A percentile compares a stretch with the other conserved stretches of the same genome.
phyloP scores from a whole-genome alignment of 495 filamentous ascomycete genomes.

The Baudoinia panamericana region DNA sequence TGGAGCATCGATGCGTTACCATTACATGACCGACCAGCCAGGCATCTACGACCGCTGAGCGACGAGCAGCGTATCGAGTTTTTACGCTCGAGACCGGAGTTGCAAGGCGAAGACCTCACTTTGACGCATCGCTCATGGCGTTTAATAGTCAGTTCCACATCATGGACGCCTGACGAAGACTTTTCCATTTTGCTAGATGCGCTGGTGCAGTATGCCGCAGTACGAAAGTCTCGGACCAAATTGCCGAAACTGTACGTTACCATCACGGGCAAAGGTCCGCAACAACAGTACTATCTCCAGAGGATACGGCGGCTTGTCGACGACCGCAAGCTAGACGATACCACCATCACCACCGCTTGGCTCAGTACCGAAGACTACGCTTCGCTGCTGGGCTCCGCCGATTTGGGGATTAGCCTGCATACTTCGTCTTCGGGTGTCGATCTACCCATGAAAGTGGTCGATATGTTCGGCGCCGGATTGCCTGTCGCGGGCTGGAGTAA shows the following conservation, averaged over 20 bases:
- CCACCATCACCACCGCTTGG: conserved; percentile 70
- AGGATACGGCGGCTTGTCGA: conserved; percentile 45
- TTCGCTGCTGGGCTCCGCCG: conserved; percentile 68
- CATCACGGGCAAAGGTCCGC: conserved; percentile 87
- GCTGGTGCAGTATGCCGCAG: conserved; percentile 52
- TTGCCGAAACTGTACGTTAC: conserved; percentile 63
- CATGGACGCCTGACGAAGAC: conserved; percentile 95
- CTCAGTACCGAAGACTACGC: conserved; percentile 75
- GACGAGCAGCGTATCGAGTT: conserved; percentile 41
- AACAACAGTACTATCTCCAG: conserved; percentile 60
- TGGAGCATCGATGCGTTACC: conserved; percentile 48
- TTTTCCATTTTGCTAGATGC: conserved; percentile 82
- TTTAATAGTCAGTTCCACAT: conserved; percentile 79
- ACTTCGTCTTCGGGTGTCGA: conserved; percentile 89
- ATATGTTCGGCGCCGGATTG: conserved; percentile 91
- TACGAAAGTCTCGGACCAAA: conserved; percentile 11
- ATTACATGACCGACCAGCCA: conserved; percentile 78
- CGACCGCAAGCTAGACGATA: conserved; percentile 47
- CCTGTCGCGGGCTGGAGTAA: conserved; percentile 75
- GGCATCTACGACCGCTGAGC: conserved; percentile 60
- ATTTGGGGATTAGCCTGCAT: conserved; percentile 83
- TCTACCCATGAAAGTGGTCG: conserved; percentile 97
- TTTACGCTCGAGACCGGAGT: conserved; percentile 38
- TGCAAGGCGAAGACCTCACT: conserved; percentile 29
- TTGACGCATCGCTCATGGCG: conserved; percentile 44